Evolutionary conservation across 2,329 filamentous ascomycete genomes (phyloP).

Genomic region (Trichophyton equinum): DNA sequence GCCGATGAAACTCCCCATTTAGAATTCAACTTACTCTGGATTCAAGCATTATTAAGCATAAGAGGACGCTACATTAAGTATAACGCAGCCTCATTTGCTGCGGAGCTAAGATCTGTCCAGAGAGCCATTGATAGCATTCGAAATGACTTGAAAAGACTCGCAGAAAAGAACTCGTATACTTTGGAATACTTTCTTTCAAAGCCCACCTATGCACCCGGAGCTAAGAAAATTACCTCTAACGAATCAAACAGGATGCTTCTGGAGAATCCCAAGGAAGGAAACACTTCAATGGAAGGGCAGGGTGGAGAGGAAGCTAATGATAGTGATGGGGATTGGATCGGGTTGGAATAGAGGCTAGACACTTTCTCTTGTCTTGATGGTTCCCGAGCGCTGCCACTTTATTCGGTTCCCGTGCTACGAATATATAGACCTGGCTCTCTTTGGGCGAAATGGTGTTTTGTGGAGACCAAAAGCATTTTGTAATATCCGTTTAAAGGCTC

Average conservation of each 20-base stretch:
- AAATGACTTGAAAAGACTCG: slow-evolving; percentile 67
- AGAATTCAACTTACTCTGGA: slow-evolving; percentile 90
- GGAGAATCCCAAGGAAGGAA: slow-evolving; percentile 12
- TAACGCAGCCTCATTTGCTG: slow-evolving; percentile 63
- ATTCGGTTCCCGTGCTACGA: not conserved
- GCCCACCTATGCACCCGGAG: slow-evolving; percentile 20
- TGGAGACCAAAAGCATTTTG: not conserved
- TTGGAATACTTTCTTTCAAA: slow-evolving; percentile 66
- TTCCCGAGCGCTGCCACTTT: not conserved
- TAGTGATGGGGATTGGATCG: slow-evolving; percentile 43
- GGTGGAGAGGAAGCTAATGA: slow-evolving; percentile 21
- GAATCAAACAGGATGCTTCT: slow-evolving; percentile 14
- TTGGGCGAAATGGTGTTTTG: not conserved
- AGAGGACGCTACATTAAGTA: slow-evolving; percentile 80
- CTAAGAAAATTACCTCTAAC: not conserved
- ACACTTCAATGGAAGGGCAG: slow-evolving; percentile 22
- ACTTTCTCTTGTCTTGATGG: not conserved
- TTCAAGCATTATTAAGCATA: slow-evolving; percentile 64
- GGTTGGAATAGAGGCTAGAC: slow-evolving; percentile 33
- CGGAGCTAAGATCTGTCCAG: slow-evolving; percentile 72
- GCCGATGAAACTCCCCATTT: slow-evolving; percentile 85
- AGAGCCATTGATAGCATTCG: slow-evolving; percentile 69
- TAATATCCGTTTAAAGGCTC: not conserved
- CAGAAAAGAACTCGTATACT: slow-evolving; percentile 79
- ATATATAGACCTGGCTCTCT: not conserved